phyloP scores from a whole-genome alignment of 768 basidiomycete species.

The Auricularia heimuer region DNA sequence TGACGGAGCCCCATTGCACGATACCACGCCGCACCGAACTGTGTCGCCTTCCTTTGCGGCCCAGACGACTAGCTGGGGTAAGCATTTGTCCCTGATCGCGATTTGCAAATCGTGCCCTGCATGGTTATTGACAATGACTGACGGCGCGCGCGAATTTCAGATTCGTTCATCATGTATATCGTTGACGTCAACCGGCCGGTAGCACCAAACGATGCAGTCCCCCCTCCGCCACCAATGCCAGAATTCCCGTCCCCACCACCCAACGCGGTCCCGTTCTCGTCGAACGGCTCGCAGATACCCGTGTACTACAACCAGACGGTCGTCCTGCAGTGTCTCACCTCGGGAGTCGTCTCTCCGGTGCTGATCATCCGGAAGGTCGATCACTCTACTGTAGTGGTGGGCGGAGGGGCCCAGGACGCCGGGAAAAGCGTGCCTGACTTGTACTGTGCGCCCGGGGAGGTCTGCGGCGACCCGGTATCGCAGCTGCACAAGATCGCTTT shows the following conservation, averaged over 20 bases:
- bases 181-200: slow-evolving; percentile 80
- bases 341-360: slow-evolving; percentile 87
- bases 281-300: slow-evolving; percentile 76
- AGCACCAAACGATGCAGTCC: slow-evolving; percentile 50
- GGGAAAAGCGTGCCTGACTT: slow-evolving; percentile 77
- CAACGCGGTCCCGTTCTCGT: slow-evolving; percentile 78
- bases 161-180: slow-evolving; percentile 95
- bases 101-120: slow-evolving; percentile 8
- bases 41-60: slow-evolving; percentile 82
- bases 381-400: slow-evolving; percentile 79
- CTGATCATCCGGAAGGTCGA: slow-evolving; percentile 93
- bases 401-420: slow-evolving; percentile 83
- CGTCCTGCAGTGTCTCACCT: slow-evolving; percentile 86
- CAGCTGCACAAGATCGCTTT: slow-evolving; percentile 95
- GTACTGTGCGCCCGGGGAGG: slow-evolving; percentile 74
- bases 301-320: slow-evolving; percentile 97
- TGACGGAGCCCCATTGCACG: slow-evolving; percentile 79
- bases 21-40: slow-evolving; percentile 63
- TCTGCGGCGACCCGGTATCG: slow-evolving; percentile 88
- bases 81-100: slow-evolving; percentile 18
- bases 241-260: slow-evolving; percentile 90
- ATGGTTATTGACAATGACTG: slow-evolving; percentile 7
- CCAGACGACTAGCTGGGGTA: slow-evolving; percentile 83
- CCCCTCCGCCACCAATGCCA: slow-evolving; percentile 68
- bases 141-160: slow-evolving; percentile 24